Percentiles rank a stretch among this genome's conserved stretches.
Conservation (phyloP, 1,139 yeast genomes). For the Saccharomyces hybrid region DNA sequence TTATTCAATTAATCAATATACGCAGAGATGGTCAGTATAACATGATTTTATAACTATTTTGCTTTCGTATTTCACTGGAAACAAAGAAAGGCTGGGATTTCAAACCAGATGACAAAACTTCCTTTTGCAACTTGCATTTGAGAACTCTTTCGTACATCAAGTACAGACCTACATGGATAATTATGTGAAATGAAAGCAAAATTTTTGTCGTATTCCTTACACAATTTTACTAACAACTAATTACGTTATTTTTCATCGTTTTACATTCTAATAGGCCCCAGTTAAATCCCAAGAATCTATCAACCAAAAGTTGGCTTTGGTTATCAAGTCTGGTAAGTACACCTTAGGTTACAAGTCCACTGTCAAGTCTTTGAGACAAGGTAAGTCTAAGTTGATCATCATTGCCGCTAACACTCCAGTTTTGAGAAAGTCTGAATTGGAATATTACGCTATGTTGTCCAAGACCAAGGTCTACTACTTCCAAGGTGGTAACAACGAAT, state of each 20-base stretch:
- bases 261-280: slow-evolving; percentile 65
- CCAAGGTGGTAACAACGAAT: slow-evolving; percentile 99
- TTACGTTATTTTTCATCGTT: neutral
- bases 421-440: slow-evolving; percentile 98
- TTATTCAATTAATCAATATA: slow-evolving; percentile 35
- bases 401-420: slow-evolving; percentile 99
- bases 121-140: neutral
- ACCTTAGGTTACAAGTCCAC: slow-evolving; percentile 99
- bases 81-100: neutral
- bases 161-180: too few species aligned
- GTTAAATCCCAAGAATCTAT: slow-evolving; percentile 82
- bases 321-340: slow-evolving; percentile 98
- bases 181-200: too few species aligned
- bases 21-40: slow-evolving; percentile 96
- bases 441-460: slow-evolving; percentile 99
- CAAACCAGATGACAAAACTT: neutral
- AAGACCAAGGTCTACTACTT: slow-evolving; percentile 95
- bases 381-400: slow-evolving; percentile 97
- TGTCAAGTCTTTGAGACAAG: slow-evolving; percentile 96
- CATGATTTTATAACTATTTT: slow-evolving; percentile 6
- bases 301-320: slow-evolving; percentile 97
- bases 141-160: neutral
- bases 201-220: too few species aligned
- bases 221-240: slow-evolving; percentile 15
- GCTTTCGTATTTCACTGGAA: neutral